Conservation (phyloP, 176 grass and related monocot genomes). For the Avena atlantica region DNA sequence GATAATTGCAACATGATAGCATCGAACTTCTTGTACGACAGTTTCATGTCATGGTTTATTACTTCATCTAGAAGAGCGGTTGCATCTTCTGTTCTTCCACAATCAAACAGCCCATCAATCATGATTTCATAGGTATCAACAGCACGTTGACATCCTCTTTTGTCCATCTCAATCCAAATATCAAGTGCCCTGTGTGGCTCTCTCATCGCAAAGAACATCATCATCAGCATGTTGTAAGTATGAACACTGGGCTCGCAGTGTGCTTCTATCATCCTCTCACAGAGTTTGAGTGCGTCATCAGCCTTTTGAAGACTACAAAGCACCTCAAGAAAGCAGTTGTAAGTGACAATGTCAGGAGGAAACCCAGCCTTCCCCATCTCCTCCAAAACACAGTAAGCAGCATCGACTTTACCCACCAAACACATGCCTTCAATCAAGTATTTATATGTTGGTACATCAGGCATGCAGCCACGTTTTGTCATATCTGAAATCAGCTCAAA, state of each 20-base stretch:
- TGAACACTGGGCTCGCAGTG: slow-evolving; percentile 92
- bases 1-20: slow-evolving; percentile 74
- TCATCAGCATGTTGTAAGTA: slow-evolving; percentile 91
- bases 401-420: slow-evolving; percentile 66
- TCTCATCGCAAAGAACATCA: slow-evolving; percentile 87
- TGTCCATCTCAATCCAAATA: slow-evolving; percentile 90
- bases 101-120: slow-evolving; percentile 87
- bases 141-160: slow-evolving; percentile 60
- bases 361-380: slow-evolving; percentile 90
- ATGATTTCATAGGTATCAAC: slow-evolving; percentile 82
- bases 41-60: slow-evolving; percentile 73
- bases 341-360: slow-evolving; percentile 90
- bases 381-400: slow-evolving; percentile 73
- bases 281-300: slow-evolving; percentile 62
- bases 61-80: slow-evolving; percentile 74
- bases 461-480: slow-evolving; percentile 78
- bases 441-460: slow-evolving; percentile 88
- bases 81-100: slow-evolving; percentile 68
- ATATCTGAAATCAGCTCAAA: slow-evolving; percentile 85
- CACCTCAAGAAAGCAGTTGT: slow-evolving; percentile 94
- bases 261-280: slow-evolving; percentile 76
- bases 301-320: slow-evolving; percentile 80
- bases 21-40: slow-evolving; percentile 81
- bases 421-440: slow-evolving; percentile 97
- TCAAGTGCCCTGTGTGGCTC: slow-evolving; percentile 69